A percentile compares a stretch with the other conserved stretches of the same genome.
Evolutionary conservation across 1,284 basidiomycete species (phyloP).

Genomic region (Rhodofomes roseus): DNA sequence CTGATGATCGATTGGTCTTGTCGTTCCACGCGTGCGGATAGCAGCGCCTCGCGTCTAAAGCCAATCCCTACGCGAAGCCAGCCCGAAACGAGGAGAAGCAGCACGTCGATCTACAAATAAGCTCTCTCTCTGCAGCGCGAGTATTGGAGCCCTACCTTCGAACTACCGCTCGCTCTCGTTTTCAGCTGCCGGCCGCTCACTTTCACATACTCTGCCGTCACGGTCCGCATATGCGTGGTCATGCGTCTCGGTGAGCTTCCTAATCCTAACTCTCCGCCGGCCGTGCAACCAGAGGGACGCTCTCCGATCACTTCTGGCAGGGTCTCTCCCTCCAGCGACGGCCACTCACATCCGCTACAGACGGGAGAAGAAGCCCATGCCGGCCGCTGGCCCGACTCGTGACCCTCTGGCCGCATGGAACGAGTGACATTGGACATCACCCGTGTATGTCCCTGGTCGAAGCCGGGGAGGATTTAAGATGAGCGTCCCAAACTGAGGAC

Average conservation of each 20-base stretch:
- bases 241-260: not conserved
- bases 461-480: not conserved
- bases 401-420: not conserved
- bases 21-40: no score
- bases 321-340: not conserved
- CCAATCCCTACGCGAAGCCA: not conserved
- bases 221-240: not conserved
- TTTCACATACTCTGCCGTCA: not conserved
- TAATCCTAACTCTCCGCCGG: not conserved
- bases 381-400: not conserved
- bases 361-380: not conserved
- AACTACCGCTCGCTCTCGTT: not conserved
- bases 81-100: not conserved
- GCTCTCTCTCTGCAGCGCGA: not conserved
- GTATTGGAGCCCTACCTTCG: not conserved
- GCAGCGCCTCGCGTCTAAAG: not conserved
- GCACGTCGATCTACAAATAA: not conserved
- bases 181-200: not conserved
- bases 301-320: not conserved
- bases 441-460: not conserved
- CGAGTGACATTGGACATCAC: not conserved
- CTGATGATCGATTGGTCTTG: no score
- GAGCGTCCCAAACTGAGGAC: not conserved
- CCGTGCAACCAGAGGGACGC: not conserved
- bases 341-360: not conserved